Conservation (phyloP, 441 rosid species). For the Daphne laureola region DNA sequence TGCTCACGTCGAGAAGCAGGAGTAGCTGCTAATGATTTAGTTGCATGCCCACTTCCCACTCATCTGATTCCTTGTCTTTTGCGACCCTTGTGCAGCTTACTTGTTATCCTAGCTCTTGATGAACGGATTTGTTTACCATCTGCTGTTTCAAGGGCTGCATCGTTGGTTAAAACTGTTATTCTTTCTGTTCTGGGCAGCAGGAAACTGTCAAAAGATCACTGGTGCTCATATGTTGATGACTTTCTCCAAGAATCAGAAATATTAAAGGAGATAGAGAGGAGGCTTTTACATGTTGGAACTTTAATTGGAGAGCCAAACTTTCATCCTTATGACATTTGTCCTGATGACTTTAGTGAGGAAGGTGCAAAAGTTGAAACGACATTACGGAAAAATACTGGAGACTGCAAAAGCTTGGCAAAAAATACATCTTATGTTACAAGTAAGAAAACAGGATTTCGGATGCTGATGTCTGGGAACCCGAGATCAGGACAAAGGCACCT, state of each 20-base stretch:
- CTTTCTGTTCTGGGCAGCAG: conserved; percentile 49
- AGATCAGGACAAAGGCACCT: conserved; percentile 91
- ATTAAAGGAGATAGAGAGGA: conserved; percentile 47
- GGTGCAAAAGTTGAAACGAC: conserved; percentile 25
- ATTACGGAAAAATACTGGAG: conserved; percentile 20
- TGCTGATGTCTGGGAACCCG: conserved; percentile 73
- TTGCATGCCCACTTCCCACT: conserved; percentile 72
- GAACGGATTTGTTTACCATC: conserved; percentile 81
- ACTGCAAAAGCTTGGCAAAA: conserved; percentile 20
- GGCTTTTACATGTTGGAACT: conserved; percentile 54
- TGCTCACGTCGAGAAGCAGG: conserved; percentile 98
- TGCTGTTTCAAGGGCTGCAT: conserved; percentile 57
- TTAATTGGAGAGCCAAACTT: conserved; percentile 42
- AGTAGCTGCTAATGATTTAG: conserved; percentile 73
- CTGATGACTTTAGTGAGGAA: conserved; percentile 25
- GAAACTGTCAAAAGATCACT: conserved; percentile 41
- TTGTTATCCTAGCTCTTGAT: conserved; percentile 70
- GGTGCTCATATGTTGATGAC: conserved; percentile 60
- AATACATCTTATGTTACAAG: conserved; percentile 32
- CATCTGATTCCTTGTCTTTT: conserved; percentile 77
- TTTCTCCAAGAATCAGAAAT: conserved; percentile 61
- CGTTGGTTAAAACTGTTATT: conserved; percentile 47
- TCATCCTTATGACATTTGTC: conserved; percentile 29
- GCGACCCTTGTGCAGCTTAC: conserved; percentile 57
- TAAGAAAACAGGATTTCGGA: conserved; percentile 58